These are phyloP conservation scores for Cadophora sp. DNA, from an alignment of 2,329 filamentous ascomycete genomes.

Conservation along the genomic window DNA sequence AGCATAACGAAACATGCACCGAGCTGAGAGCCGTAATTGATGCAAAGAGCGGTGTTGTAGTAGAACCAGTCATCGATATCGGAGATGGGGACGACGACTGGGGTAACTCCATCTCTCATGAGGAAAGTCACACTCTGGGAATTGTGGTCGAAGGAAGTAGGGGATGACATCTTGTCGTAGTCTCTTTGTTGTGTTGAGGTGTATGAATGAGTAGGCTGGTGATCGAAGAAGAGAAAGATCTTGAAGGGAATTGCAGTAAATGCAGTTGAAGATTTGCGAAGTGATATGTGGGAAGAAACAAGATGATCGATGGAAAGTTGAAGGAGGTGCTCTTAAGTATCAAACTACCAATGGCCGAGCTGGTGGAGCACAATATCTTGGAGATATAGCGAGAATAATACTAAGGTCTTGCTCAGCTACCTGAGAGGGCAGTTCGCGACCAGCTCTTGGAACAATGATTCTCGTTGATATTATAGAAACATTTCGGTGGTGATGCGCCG, in stretches of 20 bases:
- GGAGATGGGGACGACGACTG: slow-evolving; percentile 49
- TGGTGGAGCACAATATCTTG: slow-evolving; percentile 16
- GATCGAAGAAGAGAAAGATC: slow-evolving; percentile 4
- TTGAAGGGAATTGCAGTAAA: slow-evolving; percentile 10
- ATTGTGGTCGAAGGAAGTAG: slow-evolving; percentile 54
- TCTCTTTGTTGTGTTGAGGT: background rate
- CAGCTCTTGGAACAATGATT: slow-evolving; percentile 12
- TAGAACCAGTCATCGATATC: slow-evolving; percentile 53
- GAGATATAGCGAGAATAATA: slow-evolving; percentile 16
- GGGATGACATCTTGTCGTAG: slow-evolving; percentile 32
- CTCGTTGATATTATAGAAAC: slow-evolving; percentile 14
- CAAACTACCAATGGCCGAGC: background rate
- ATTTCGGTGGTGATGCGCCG: background rate
- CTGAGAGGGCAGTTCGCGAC: background rate
- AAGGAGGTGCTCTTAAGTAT: slow-evolving; percentile 6
- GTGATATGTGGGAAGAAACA: slow-evolving; percentile 3
- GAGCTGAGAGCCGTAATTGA: slow-evolving; percentile 66
- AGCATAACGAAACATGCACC: slow-evolving; percentile 65
- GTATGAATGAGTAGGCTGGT: background rate
- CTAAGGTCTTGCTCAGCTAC: background rate
- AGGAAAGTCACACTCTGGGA: slow-evolving; percentile 57
- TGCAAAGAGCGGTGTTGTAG: slow-evolving; percentile 55
- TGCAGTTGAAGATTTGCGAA: background rate
- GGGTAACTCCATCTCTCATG: slow-evolving; percentile 49
- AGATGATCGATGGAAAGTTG: background rate